Conservation (phyloP, 179 eudicot genomes). For the Pouteria campechiana region DNA sequence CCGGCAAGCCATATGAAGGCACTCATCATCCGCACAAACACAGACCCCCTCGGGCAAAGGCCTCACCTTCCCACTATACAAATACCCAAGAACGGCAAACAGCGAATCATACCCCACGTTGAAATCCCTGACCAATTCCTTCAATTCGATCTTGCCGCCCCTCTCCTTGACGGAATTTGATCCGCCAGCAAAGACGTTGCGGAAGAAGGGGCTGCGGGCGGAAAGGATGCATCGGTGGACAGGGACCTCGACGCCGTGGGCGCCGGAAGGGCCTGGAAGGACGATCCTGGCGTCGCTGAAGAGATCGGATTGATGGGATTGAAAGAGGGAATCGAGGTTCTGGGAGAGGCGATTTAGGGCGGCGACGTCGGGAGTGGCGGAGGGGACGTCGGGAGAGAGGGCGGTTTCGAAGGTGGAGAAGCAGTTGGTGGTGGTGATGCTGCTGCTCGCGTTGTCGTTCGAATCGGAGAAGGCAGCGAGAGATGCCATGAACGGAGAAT, state of each 20-base stretch:
- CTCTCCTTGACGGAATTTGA: too few relatives aligned
- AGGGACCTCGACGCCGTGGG: slow-evolving; percentile 32
- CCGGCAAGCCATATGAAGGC: slow-evolving; percentile 53
- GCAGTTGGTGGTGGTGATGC: slow-evolving; percentile 31
- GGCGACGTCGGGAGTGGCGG: slow-evolving; percentile 14
- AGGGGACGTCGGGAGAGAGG: slow-evolving; percentile 3
- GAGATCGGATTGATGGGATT: slow-evolving; percentile 12
- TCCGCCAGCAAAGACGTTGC: slow-evolving; percentile 11
- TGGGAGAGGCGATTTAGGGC: slow-evolving; percentile 46
- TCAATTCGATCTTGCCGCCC: slow-evolving; percentile 35
- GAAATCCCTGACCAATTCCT: slow-evolving; percentile 41
- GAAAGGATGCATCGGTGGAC: slow-evolving; percentile 76
- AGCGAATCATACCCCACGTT: slow-evolving; percentile 61
- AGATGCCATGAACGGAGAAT: slow-evolving; percentile 17
- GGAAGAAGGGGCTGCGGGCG: slow-evolving; percentile 42
- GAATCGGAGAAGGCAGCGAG: slow-evolving; percentile 50
- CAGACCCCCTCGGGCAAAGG: slow-evolving; percentile 39
- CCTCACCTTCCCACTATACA: slow-evolving; percentile 57
- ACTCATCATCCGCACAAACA: slow-evolving; percentile 63
- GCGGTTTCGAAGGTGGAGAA: slow-evolving; percentile 16
- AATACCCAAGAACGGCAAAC: slow-evolving; percentile 43
- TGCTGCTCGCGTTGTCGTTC: slow-evolving; percentile 46
- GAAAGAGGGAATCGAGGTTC: slow-evolving; percentile 40
- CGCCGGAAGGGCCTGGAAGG: slow-evolving; percentile 13
- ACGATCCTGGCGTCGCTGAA: slow-evolving; percentile 49